Conservation (phyloP, 1,284 basidiomycete species). For the Golubevia sp. region DNA sequence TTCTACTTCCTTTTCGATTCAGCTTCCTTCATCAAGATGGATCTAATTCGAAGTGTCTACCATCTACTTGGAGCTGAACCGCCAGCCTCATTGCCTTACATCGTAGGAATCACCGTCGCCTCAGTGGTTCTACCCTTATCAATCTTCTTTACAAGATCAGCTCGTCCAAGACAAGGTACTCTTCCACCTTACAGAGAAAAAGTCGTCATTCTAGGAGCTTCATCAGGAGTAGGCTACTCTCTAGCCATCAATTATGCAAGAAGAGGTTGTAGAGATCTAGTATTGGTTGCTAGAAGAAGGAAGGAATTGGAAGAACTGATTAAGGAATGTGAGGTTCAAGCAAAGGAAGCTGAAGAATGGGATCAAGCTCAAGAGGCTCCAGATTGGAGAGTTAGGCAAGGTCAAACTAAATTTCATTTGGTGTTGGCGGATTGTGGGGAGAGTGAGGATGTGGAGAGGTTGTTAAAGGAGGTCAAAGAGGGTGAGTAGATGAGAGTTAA, state of each 20-base stretch:
- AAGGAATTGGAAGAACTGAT: conserved; percentile 70
- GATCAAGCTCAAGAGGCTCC: conserved; percentile 35
- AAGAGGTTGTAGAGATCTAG: conserved; percentile 74
- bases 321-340: conserved; percentile 66
- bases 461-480: conserved; percentile 68
- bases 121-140: neutral
- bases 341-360: conserved; percentile 29
- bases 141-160: neutral
- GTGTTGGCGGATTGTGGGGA: conserved; percentile 71
- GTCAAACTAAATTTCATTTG: conserved; percentile 60
- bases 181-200: conserved; percentile 68
- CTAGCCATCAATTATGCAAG: conserved; percentile 75
- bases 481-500: conserved; percentile 64
- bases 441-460: conserved; percentile 71
- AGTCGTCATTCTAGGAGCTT: conserved; percentile 79
- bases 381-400: conserved; percentile 20
- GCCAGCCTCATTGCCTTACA: neutral
- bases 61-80: neutral
- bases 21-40: no score
- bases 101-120: neutral
- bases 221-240: conserved; percentile 78
- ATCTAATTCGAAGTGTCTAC: neutral
- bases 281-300: conserved; percentile 74
- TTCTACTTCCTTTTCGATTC: no score
- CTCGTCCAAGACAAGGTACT: neutral